Conservation (phyloP, 495 filamentous ascomycete species). For the Talaromyces proteolyticus region DNA sequence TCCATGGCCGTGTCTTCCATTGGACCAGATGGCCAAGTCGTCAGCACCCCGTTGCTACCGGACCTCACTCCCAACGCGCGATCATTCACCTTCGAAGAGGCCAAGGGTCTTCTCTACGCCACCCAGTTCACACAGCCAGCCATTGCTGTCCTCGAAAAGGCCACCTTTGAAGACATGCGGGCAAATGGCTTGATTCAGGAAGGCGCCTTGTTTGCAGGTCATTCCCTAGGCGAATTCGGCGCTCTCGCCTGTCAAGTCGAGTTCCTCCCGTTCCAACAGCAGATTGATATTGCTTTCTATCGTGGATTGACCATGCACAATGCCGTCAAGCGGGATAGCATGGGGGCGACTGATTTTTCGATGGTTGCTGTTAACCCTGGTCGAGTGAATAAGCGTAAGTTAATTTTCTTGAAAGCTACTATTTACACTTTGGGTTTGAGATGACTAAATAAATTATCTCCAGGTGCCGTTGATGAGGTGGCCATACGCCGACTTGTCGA, state of each 20-base stretch:
- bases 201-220: constrained; percentile 93
- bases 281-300: constrained; percentile 98
- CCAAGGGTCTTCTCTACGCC: constrained; percentile 88
- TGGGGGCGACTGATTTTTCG: constrained; percentile 89
- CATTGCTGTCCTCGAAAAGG: constrained; percentile 97
- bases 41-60: constrained; percentile 99
- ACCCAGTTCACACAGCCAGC: constrained; percentile 98
- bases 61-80: constrained; percentile 84
- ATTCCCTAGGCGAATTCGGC: constrained; percentile 98
- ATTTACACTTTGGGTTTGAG: no score
- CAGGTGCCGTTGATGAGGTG: constrained; percentile 91
- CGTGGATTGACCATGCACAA: constrained; percentile 98
- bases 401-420: no score
- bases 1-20: constrained; percentile 98
- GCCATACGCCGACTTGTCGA: constrained; percentile 91
- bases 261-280: constrained; percentile 96
- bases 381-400: constrained; percentile 73
- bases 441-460: no score
- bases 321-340: constrained; percentile 89
- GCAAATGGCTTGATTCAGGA: constrained; percentile 90
- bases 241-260: constrained; percentile 93
- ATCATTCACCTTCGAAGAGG: constrained; percentile 94
- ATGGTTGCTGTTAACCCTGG: constrained; percentile 99
- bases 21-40: constrained; percentile 77
- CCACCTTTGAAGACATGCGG: constrained; percentile 97